Evolutionary conservation across 1,284 basidiomycete genomes (phyloP).

Genomic region (Malassezia cuniculi): DNA sequence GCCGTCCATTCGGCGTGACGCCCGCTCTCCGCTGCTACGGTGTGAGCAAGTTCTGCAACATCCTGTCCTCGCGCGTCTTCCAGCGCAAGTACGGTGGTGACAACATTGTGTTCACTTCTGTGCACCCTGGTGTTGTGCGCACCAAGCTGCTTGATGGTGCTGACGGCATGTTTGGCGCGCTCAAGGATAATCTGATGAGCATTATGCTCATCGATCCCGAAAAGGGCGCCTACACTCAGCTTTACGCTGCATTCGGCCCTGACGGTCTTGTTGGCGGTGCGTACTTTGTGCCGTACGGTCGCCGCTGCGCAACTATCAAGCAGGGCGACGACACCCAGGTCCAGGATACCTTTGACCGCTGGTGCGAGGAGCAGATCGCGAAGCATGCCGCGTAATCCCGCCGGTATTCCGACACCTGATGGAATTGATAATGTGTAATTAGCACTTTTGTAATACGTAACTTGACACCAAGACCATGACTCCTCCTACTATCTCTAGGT

Average conservation of each 20-base stretch:
- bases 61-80: constrained; percentile 7
- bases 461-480: no score
- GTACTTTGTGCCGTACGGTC: constrained; percentile 19
- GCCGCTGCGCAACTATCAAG: constrained; percentile 11
- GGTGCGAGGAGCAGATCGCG: constrained; percentile 20
- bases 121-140: constrained; percentile 21
- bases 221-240: constrained; percentile 18
- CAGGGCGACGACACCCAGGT: constrained; percentile 8
- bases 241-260: constrained; percentile 17
- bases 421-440: no score
- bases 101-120: constrained; percentile 17
- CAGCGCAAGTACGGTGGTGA: constrained; percentile 6
- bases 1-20: constrained; percentile 1
- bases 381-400: no score
- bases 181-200: constrained; percentile 14
- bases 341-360: constrained; percentile 6
- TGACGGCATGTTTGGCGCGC: constrained; percentile 1
- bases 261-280: constrained; percentile 9
- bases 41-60: constrained; percentile 16
- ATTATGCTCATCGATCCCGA: constrained; percentile 12
- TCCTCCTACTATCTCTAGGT: no score
- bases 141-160: no score
- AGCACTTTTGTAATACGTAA: no score
- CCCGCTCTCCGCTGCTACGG: constrained; percentile 20
- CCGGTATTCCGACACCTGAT: no score